phyloP scores from a whole-genome alignment of 2,329 filamentous ascomycete genomes.

The Hymenoscyphus albidus region DNA sequence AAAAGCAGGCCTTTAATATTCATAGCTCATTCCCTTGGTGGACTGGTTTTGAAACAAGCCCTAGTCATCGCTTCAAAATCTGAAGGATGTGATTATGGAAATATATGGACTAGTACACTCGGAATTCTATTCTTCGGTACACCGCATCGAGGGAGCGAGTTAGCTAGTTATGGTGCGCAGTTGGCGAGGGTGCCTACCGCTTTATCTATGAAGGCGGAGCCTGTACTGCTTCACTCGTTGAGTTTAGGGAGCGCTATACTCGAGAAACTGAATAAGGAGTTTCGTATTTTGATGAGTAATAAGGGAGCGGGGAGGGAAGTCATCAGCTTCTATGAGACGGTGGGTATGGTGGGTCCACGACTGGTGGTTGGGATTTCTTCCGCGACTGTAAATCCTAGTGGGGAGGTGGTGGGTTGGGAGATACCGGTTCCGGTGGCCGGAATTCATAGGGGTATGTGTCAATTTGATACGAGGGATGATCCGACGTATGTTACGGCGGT shows the following conservation, averaged over 20 bases:
- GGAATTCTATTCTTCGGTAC: constrained; percentile 24
- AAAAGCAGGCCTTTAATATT: constrained; percentile 19
- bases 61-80: constrained; percentile 16
- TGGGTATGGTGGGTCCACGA: constrained; percentile 6
- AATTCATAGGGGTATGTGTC: constrained; percentile 20
- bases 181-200: constrained; percentile 11
- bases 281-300: constrained; percentile 9
- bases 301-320: constrained; percentile 8
- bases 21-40: constrained; percentile 21
- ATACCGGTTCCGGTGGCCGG: constrained; percentile 16
- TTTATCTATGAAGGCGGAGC: constrained; percentile 11
- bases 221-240: constrained; percentile 15
- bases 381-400: constrained; percentile 12
- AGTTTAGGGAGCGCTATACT: constrained; percentile 7
- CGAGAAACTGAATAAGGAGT: constrained; percentile 13
- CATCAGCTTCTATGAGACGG: constrained; percentile 24
- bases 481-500: constrained; percentile 16
- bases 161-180: constrained; percentile 14
- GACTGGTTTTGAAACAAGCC: constrained; percentile 21
- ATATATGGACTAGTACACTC: constrained; percentile 11
- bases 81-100: constrained; percentile 4
- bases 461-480: constrained; percentile 9
- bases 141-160: constrained; percentile 20
- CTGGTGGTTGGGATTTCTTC: constrained; percentile 17
- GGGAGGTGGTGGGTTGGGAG: constrained; percentile 12